Evolutionary conservation across 2,329 filamentous ascomycete genomes (phyloP).

Genomic region (Xylaria arbuscula): DNA sequence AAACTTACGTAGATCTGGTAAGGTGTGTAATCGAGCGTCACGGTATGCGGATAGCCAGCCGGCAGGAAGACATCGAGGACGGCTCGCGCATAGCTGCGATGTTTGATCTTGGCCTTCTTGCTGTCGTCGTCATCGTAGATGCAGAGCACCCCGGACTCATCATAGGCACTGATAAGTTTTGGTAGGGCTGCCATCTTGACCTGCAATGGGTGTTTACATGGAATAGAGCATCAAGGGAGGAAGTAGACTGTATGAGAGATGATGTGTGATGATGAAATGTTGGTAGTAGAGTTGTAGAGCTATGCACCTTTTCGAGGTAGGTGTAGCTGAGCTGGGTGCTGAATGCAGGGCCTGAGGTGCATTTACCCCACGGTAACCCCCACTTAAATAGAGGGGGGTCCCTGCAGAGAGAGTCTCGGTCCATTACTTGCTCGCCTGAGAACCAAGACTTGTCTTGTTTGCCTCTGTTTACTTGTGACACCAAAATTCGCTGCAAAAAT

Average conservation of each 20-base stretch:
- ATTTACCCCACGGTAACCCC: conserved; percentile 26
- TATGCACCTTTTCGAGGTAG: background rate
- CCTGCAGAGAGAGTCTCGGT: background rate
- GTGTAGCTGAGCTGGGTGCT: background rate
- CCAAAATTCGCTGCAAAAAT: background rate
- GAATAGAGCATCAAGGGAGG: background rate
- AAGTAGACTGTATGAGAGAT: background rate
- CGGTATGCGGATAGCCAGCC: conserved; percentile 87
- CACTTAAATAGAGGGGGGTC: background rate
- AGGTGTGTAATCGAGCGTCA: conserved; percentile 84
- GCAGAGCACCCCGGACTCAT: conserved; percentile 46
- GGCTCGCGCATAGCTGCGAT: conserved; percentile 49
- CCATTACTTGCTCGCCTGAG: background rate
- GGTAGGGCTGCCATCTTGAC: conserved; percentile 32
- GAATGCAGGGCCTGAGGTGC: conserved; percentile 13
- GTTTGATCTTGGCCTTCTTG: conserved; percentile 46
- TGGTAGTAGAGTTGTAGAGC: background rate
- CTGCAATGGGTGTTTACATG: background rate
- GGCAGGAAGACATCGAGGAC: conserved; percentile 82
- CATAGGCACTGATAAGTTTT: conserved; percentile 42
- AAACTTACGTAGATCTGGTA: conserved; percentile 66
- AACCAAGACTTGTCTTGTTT: background rate
- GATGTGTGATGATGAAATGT: background rate
- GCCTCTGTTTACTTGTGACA: background rate
- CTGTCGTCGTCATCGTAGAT: conserved; percentile 67